Evolutionary conservation across 1,284 basidiomycete genomes (phyloP).

Genomic region (Mycena sp.): DNA sequence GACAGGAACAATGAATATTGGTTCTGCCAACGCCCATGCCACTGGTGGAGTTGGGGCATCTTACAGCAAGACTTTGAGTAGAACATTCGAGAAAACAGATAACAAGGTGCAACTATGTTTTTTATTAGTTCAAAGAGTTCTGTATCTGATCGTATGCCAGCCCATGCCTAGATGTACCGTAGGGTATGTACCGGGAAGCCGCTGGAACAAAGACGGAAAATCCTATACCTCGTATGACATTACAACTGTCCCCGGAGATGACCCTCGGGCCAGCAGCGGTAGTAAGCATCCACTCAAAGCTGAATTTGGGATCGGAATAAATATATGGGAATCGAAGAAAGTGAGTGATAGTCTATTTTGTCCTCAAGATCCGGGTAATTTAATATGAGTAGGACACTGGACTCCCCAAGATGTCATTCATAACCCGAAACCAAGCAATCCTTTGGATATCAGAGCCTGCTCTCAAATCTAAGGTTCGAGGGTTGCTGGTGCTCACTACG

Average conservation of each 20-base stretch:
- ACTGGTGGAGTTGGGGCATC: neutral
- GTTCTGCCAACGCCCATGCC: neutral
- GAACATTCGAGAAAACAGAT: neutral
- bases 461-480: slow-evolving; percentile 9
- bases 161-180: slow-evolving; percentile 8
- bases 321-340: neutral
- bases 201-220: slow-evolving; percentile 14
- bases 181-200: slow-evolving; percentile 1
- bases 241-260: slow-evolving; percentile 6
- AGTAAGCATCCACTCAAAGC: slow-evolving; percentile 1
- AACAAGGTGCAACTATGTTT: neutral
- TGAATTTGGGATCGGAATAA: slow-evolving; percentile 10
- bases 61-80: neutral
- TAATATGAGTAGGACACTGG: neutral
- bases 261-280: neutral
- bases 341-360: neutral
- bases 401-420: slow-evolving; percentile 6
- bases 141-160: neutral
- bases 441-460: slow-evolving; percentile 11
- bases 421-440: slow-evolving; percentile 12
- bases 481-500: slow-evolving; percentile 10
- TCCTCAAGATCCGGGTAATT: neutral
- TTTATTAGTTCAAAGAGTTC: neutral
- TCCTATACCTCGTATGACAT: slow-evolving; percentile 12
- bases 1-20: neutral